A percentile compares a stretch with the other conserved stretches of the same genome.
Conservation (phyloP, 352 stramenopile species). For the Globisporangium megalacanthum region DNA sequence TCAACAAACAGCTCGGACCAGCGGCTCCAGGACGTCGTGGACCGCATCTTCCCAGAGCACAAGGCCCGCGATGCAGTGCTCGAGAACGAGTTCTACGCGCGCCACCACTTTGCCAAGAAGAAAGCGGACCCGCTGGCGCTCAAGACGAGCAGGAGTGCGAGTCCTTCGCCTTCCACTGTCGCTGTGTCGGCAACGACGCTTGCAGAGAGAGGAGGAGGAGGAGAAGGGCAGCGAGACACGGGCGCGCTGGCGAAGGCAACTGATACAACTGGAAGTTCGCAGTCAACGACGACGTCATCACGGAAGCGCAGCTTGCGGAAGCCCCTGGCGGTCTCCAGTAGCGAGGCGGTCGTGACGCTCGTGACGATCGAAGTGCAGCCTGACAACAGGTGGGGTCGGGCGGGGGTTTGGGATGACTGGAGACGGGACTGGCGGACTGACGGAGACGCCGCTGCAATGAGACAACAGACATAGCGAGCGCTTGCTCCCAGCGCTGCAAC, state of each 20-base stretch:
- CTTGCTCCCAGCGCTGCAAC: constrained; percentile 25
- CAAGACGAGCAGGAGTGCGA: not conserved
- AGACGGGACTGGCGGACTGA: not conserved
- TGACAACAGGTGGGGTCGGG: not conserved
- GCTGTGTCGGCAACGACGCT: not conserved
- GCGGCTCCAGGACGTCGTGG: constrained; percentile 65
- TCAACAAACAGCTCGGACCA: constrained; percentile 49
- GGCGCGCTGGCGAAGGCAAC: not conserved
- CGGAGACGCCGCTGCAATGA: not conserved
- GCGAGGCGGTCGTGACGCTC: constrained; percentile 3
- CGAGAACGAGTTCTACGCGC: constrained; percentile 58
- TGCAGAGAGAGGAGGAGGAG: not conserved
- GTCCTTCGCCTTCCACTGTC: not conserved
- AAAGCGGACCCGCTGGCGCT: constrained; percentile 12
- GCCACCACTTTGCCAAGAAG: constrained; percentile 41
- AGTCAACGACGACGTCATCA: not conserved
- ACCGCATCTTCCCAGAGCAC: constrained; percentile 69
- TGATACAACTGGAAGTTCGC: not conserved
- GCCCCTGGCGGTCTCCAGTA: constrained; percentile 5
- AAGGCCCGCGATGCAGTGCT: constrained; percentile 38
- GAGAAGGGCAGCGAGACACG: not conserved
- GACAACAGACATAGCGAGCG: not conserved
- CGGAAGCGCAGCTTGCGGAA: constrained; percentile 1
- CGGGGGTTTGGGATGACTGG: not conserved
- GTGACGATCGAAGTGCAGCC: constrained; percentile 11